A percentile compares a stretch with the other conserved stretches of the same genome.
These are phyloP conservation scores for Pleurotus salmoneostramineus DNA, from an alignment of 768 basidiomycete genomes.

Conservation along the genomic window DNA sequence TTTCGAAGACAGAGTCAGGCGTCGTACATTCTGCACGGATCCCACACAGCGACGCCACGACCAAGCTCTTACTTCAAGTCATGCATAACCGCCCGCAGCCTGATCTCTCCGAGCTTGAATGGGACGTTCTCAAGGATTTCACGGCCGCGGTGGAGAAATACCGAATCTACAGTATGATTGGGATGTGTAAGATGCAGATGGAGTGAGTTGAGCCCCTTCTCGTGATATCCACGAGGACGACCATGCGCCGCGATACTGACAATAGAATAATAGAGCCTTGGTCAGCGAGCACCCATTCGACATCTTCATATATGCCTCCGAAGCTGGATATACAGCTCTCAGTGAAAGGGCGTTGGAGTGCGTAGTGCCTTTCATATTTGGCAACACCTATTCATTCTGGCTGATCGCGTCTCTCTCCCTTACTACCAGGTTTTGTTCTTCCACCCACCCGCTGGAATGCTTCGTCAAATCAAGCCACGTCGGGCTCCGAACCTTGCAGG, in stretches of 20 bases:
- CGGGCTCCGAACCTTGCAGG: neutral
- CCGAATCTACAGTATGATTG: constrained; percentile 15
- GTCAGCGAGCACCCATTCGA: neutral
- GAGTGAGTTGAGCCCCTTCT: constrained; percentile 7
- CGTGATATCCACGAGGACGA: neutral
- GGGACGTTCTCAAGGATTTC: constrained; percentile 7
- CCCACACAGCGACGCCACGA: neutral
- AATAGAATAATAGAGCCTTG: neutral
- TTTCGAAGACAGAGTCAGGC: neutral
- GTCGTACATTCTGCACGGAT: neutral
- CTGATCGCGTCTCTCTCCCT: neutral
- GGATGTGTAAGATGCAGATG: constrained; percentile 14
- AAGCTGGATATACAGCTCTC: neutral
- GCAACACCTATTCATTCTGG: neutral
- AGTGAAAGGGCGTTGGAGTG: neutral
- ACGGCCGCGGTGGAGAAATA: constrained; percentile 22
- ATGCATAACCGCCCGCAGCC: constrained; percentile 18
- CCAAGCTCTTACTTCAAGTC: constrained; percentile 11
- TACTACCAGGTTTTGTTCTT: neutral
- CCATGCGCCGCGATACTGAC: neutral
- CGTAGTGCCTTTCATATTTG: neutral
- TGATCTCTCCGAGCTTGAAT: constrained; percentile 9
- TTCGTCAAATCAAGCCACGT: neutral
- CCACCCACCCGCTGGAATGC: neutral
- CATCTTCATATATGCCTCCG: neutral